These are phyloP conservation scores for Pontederia crassipes DNA, from an alignment of 176 grass and related monocot genomes.

Conservation along the genomic window DNA sequence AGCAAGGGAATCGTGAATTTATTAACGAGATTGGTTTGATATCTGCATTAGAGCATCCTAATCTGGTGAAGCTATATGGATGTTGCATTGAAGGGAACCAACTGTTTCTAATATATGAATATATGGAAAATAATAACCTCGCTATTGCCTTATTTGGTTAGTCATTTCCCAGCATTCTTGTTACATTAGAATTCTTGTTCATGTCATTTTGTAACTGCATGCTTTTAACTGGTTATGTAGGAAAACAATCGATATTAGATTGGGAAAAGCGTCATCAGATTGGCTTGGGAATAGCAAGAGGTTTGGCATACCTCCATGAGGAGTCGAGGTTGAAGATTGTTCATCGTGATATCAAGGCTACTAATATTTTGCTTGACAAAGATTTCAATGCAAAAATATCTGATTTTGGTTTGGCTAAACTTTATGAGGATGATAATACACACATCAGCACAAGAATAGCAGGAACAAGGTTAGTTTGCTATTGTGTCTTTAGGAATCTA, in stretches of 20 bases:
- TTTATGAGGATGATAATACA: constrained; percentile 50
- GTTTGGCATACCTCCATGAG: constrained; percentile 80
- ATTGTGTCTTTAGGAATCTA: no score
- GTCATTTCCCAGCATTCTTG: no score
- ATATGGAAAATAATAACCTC: constrained; percentile 20
- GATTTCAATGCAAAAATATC: constrained; percentile 87
- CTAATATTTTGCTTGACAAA: constrained; percentile 83
- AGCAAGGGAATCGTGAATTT: no score
- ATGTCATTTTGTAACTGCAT: no score
- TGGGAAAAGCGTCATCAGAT: constrained; percentile 62
- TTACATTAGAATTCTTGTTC: no score
- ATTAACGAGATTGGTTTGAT: no score
- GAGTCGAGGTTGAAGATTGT: constrained; percentile 82
- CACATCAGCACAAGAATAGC: constrained; percentile 70
- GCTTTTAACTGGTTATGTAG: constrained; percentile 29
- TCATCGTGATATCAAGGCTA: constrained; percentile 84
- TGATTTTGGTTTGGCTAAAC: constrained; percentile 87
- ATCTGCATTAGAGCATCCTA: constrained; percentile 10
- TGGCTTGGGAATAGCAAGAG: constrained; percentile 68
- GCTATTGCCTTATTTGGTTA: constrained; percentile 7
- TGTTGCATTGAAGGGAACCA: constrained; percentile 16
- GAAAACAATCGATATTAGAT: constrained; percentile 44
- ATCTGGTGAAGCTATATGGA: constrained; percentile 17
- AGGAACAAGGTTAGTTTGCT: constrained; percentile 50
- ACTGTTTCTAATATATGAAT: constrained; percentile 15